A percentile compares a stretch with the other conserved stretches of the same genome.
These are phyloP conservation scores for Cenchrus purpureus DNA, from an alignment of 176 grass and related monocot genomes.

Conservation along the genomic window DNA sequence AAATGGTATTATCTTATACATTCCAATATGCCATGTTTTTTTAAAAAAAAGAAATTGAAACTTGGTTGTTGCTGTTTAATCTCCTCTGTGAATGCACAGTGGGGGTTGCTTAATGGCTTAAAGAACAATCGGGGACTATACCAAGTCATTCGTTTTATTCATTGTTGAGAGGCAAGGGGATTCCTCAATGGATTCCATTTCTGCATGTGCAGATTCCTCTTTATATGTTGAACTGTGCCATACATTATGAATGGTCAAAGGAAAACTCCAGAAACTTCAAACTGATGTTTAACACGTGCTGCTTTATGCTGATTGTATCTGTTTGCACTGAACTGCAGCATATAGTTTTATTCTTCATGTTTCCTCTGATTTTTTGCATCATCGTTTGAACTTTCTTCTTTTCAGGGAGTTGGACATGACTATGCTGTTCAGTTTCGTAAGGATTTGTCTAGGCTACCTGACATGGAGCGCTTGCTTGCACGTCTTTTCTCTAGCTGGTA, in stretches of 20 bases:
- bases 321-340: neutral
- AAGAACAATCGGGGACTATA: neutral
- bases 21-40: constrained; percentile 7
- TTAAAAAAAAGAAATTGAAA: neutral
- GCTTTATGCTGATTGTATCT: constrained; percentile 26
- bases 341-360: constrained; percentile 16
- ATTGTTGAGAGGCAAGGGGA: neutral
- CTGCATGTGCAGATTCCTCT: neutral
- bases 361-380: constrained; percentile 22
- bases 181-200: constrained; percentile 7
- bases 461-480: constrained; percentile 91
- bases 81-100: no score
- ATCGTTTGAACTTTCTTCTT: constrained; percentile 34
- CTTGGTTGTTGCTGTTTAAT: constrained; percentile 20
- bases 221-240: constrained; percentile 24
- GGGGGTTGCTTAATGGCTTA: constrained; percentile 9
- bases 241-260: constrained; percentile 20
- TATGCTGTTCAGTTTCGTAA: constrained; percentile 71
- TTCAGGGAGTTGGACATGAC: constrained; percentile 68
- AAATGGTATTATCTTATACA: constrained; percentile 16
- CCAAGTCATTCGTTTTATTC: neutral
- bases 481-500: constrained; percentile 89
- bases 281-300: neutral
- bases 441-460: constrained; percentile 73
- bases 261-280: constrained; percentile 16